A percentile compares a stretch with the other conserved stretches of the same genome.
Conservation (phyloP, 2,329 filamentous ascomycete species). For the Talaromyces sp. region DNA sequence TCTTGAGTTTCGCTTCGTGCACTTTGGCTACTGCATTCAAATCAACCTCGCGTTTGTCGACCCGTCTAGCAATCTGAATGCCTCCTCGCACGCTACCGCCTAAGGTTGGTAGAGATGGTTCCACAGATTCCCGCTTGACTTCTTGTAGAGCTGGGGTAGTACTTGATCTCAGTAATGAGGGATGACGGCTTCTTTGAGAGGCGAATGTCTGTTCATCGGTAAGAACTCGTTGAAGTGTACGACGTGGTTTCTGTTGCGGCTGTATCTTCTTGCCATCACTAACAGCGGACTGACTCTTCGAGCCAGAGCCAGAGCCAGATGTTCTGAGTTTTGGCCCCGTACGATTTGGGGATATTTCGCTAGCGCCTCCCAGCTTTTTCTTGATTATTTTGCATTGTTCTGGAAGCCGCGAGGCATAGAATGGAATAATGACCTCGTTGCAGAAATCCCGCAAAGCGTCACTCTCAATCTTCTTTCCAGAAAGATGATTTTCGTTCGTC, state of each 20-base stretch:
- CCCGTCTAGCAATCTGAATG: slow-evolving; percentile 44
- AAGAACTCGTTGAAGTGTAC: slow-evolving; percentile 45
- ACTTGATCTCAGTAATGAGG: slow-evolving; percentile 41
- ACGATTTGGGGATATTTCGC: slow-evolving; percentile 34
- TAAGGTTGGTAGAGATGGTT: slow-evolving; percentile 36
- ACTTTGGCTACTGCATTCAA: slow-evolving; percentile 44
- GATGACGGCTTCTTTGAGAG: slow-evolving; percentile 30
- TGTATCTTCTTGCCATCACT: slow-evolving; percentile 28
- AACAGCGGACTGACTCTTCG: slow-evolving; percentile 31
- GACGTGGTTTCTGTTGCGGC: slow-evolving; percentile 27
- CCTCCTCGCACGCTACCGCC: slow-evolving; percentile 40
- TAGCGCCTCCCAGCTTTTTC: slow-evolving; percentile 46
- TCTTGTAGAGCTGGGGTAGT: slow-evolving; percentile 41
- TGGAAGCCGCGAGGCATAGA: slow-evolving; percentile 47
- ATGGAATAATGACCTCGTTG: slow-evolving; percentile 49
- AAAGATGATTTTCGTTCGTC: slow-evolving; percentile 28
- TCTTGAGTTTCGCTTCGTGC: slow-evolving; percentile 45
- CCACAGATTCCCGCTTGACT: slow-evolving; percentile 40
- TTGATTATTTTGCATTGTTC: slow-evolving; percentile 46
- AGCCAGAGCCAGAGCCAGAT: slow-evolving; percentile 14
- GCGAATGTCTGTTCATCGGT: slow-evolving; percentile 42
- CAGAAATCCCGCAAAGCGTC: slow-evolving; percentile 50
- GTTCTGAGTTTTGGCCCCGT: slow-evolving; percentile 30
- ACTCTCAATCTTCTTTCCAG: slow-evolving; percentile 36
- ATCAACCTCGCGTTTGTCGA: slow-evolving; percentile 49